A percentile compares a stretch with the other conserved stretches of the same genome.
These are phyloP conservation scores for Ogataea dorogensis DNA, from an alignment of 805 yeast genomes.

Conservation along the genomic window DNA sequence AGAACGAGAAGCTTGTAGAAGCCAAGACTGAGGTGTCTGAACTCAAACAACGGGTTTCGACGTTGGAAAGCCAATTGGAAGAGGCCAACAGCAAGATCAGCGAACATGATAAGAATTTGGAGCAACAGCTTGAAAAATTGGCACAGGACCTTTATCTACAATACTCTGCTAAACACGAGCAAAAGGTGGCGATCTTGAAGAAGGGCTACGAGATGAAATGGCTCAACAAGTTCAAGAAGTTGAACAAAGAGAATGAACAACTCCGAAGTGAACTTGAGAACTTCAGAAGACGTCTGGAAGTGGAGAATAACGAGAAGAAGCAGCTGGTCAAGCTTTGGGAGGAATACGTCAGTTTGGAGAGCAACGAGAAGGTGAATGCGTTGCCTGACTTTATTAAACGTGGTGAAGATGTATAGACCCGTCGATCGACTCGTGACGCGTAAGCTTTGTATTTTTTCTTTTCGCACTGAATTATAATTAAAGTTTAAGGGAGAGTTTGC, in stretches of 20 bases:
- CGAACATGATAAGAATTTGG: slow-evolving; percentile 47
- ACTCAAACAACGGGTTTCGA: slow-evolving; percentile 14
- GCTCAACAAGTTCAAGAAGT: slow-evolving; percentile 42
- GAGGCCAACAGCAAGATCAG: slow-evolving; percentile 26
- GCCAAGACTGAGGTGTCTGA: slow-evolving; percentile 16
- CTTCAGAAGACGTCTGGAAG: slow-evolving; percentile 44
- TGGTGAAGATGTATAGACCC: slow-evolving; percentile 8
- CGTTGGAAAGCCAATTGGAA: slow-evolving; percentile 22
- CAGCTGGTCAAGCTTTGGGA: slow-evolving; percentile 51
- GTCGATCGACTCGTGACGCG: slow-evolving; percentile 12
- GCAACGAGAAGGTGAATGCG: slow-evolving; percentile 23
- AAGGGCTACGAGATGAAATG: slow-evolving; percentile 57
- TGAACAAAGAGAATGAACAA: slow-evolving; percentile 43
- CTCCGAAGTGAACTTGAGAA: slow-evolving; percentile 53
- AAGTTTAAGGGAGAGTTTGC: not conserved
- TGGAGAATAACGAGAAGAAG: slow-evolving; percentile 57
- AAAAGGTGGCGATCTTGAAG: slow-evolving; percentile 62
- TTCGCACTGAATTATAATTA: not conserved
- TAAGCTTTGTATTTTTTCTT: slow-evolving; percentile 6
- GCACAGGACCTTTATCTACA: slow-evolving; percentile 71
- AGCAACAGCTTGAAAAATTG: slow-evolving; percentile 54
- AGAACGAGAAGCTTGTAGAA: slow-evolving; percentile 16
- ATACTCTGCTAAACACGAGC: slow-evolving; percentile 74
- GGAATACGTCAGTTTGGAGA: slow-evolving; percentile 31
- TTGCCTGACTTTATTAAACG: slow-evolving; percentile 22